These are phyloP conservation scores for Botrytis pseudocinerea DNA, from an alignment of 2,329 filamentous ascomycete genomes.

Conservation along the genomic window DNA sequence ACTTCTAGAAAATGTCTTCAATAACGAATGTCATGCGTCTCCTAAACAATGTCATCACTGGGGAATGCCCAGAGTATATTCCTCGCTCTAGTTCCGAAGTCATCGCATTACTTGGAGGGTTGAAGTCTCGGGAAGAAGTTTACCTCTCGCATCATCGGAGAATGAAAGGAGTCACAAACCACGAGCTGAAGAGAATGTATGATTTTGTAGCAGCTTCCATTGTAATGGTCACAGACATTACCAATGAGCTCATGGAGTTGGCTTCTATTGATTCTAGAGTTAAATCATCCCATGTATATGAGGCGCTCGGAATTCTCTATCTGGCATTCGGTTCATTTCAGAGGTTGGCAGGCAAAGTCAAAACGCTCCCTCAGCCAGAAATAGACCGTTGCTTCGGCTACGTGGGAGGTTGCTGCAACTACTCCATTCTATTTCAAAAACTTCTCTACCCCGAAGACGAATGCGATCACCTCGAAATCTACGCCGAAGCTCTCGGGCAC, in stretches of 20 bases:
- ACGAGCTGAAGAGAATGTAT: not conserved
- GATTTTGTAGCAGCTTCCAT: not conserved
- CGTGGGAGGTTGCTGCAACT: not conserved
- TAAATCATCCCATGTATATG: not conserved
- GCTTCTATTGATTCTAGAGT: not conserved
- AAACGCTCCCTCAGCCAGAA: not conserved
- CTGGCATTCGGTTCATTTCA: not conserved
- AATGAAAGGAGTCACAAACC: not conserved
- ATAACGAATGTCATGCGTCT: not conserved
- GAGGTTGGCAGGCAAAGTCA: not conserved
- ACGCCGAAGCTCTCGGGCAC: not conserved
- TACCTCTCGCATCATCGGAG: not conserved
- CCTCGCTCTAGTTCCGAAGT: conserved; percentile 5
- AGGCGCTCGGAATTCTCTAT: not conserved
- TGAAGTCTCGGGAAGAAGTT: not conserved
- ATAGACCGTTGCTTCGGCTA: conserved; percentile 1
- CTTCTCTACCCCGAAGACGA: conserved; percentile 3
- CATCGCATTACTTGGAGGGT: not conserved
- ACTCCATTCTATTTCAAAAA: not conserved
- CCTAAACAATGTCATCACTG: not conserved
- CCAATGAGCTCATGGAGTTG: not conserved
- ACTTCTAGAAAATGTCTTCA: not conserved
- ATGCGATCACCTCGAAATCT: not conserved
- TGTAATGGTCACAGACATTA: not conserved
- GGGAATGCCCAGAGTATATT: not conserved